Percentiles rank a stretch among this genome's conserved stretches.
Evolutionary conservation across 345 rosid species (phyloP).

Genomic region (Bruguiera sexangula): DNA sequence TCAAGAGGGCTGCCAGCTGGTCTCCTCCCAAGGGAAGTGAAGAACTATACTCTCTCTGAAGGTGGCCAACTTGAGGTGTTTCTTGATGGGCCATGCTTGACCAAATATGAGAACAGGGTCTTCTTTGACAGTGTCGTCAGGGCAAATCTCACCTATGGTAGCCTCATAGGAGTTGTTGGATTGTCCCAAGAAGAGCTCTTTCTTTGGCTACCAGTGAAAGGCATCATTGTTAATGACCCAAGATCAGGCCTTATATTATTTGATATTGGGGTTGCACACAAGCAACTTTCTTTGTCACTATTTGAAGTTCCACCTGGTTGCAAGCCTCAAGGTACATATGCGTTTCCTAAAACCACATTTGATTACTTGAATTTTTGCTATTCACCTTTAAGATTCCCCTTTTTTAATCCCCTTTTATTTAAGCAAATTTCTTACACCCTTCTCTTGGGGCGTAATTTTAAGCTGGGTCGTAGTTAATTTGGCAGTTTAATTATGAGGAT

Average conservation of each 20-base stretch:
- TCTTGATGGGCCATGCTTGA: conserved; percentile 70
- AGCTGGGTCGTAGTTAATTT: not conserved
- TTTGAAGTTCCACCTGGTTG: conserved; percentile 87
- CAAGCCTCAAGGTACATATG: conserved; percentile 46
- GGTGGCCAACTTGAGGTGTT: conserved; percentile 73
- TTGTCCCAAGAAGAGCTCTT: conserved; percentile 77
- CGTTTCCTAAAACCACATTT: not conserved
- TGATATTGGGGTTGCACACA: conserved; percentile 86
- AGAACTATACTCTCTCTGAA: conserved; percentile 49
- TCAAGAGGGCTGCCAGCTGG: conserved; percentile 83
- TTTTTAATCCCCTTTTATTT: not conserved
- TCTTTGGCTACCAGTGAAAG: conserved; percentile 83
- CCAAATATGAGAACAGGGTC: conserved; percentile 64
- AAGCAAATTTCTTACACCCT: not conserved
- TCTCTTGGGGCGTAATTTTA: not conserved
- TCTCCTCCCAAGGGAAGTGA: conserved; percentile 71
- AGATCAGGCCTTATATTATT: conserved; percentile 74
- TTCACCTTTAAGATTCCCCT: not conserved
- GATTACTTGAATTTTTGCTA: not conserved
- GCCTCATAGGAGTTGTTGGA: conserved; percentile 71
- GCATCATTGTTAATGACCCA: conserved; percentile 73
- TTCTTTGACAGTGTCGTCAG: conserved; percentile 62
- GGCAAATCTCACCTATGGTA: conserved; percentile 77
- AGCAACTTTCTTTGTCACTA: conserved; percentile 73
- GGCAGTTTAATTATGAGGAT: not conserved